Base-by-base conservation (phyloP, 1,139 yeast species). In the Sugiyamaella paludigena region DNA sequence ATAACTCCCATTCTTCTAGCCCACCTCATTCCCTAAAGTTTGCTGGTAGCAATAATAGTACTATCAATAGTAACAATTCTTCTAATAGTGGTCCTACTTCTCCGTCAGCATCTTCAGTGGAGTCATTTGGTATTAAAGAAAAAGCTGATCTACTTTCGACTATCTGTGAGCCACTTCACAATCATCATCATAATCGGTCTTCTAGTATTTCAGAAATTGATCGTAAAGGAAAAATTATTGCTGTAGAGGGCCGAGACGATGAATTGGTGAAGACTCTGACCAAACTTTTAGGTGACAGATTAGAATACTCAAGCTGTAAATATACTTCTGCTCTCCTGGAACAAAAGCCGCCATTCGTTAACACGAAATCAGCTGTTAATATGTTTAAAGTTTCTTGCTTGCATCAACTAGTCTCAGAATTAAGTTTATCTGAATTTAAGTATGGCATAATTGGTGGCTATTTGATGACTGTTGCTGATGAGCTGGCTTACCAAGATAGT, bases 301-400 rank as follows among this genome's bases (percentile, higher is more conserved):
- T 59, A 29, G 50, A 51, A 1, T 36, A 49, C 7, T 34, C 50
- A 27, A 33, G 38, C 19, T 45, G 52, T 31, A 58, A 60, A 16
- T 49, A 45, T 36, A 45, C 52, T n/a, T 42, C 51, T 24, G 34
- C 44, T 11, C 32, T 50, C n/a, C 29, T 47, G 5, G 52, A 49
- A 12, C 43, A 48, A 32, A 51, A 47, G 16, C 64, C 65, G 4
- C 48, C 47, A 7, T 51, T 51, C n/a, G 45, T 60, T 24, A 52
- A 52, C 29, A 50, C 55, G 38, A 43, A 45, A n/a, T 43, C 53
- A 24, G 66, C 66, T 15, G 47, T 56, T 11, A 59, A 55, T 46
- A 53, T 63, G 60, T 63, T 60, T 56, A 59, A 53, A 40, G 43
- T 63, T 32, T 57, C 66, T n/a, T 61, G 62, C 36, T 46, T 62